A percentile compares a stretch with the other conserved stretches of the same genome.
phyloP scores from a whole-genome alignment of 2,329 filamentous ascomycete species.

The Canariomyces notabilis region DNA sequence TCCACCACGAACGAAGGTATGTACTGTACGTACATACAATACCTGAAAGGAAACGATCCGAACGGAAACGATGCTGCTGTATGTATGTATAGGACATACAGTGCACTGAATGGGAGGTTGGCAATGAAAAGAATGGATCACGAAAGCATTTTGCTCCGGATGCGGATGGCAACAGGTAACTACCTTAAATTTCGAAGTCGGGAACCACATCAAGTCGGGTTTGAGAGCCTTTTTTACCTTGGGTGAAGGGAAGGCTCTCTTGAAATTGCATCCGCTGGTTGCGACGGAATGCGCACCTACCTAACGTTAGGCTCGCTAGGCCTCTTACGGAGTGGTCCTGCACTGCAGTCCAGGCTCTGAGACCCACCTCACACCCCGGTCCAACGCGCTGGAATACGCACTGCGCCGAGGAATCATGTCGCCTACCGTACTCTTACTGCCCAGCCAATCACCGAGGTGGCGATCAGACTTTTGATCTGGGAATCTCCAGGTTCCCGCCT shows the following conservation, averaged over 20 bases:
- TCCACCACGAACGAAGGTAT: too few species aligned
- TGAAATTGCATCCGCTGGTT: not conserved
- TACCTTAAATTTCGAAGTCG: too few species aligned
- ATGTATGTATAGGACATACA: too few species aligned
- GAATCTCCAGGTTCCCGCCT: constrained; percentile 23
- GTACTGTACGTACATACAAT: too few species aligned
- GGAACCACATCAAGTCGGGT: not conserved
- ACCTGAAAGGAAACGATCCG: too few species aligned
- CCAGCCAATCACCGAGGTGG: constrained; percentile 33
- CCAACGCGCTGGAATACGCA: constrained; percentile 14
- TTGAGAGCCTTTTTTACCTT: not conserved
- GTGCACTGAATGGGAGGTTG: too few species aligned
- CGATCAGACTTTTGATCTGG: constrained; percentile 35
- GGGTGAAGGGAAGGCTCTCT: not conserved
- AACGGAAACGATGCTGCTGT: not conserved
- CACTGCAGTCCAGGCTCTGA: constrained; percentile 13
- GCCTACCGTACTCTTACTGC: constrained; percentile 18
- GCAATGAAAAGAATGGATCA: not conserved
- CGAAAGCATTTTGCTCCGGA: not conserved
- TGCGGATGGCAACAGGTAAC: not conserved
- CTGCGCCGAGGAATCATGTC: constrained; percentile 17
- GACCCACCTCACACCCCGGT: constrained; percentile 11
- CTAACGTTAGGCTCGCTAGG: too few species aligned
- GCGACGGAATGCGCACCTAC: not conserved
- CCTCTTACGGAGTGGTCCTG: constrained; percentile 2